Base-by-base conservation (phyloP, 768 basidiomycete species). In the Pisolithus marmoratus region DNA sequence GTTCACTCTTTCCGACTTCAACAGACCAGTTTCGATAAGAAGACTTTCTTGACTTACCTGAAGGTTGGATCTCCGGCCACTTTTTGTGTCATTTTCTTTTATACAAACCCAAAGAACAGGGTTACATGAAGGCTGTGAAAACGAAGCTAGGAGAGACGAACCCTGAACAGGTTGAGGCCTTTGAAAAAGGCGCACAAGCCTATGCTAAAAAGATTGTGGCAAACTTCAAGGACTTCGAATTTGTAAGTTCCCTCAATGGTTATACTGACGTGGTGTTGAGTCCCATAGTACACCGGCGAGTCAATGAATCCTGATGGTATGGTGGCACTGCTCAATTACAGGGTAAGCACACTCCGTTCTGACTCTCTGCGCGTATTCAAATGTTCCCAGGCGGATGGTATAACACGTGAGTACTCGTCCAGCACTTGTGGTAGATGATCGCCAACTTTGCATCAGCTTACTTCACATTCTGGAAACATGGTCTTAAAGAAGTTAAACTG, bases 381-480 rank as follows among this genome's bases (percentile, higher is more conserved):
- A 40, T 31, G 23, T 43, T 31, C 55, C 12, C 57, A 85, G 83
- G 84, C 78, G 70, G 90, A 93, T 68, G 89, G 89, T 58, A 57
- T 81, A 55, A 93, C 91, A 29, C 90, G 90, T 91, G 69, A 66
- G 86, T 77, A 19, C 34, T 22, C 6, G 26, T 45, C 50, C 14
- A 3, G 11, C n/a, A 38, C 7, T 20, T 15, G 7, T 11, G 17
- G 24, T 5, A 19, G 22, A 38, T 38, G 38, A 57, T 6, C 47
- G 54, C 54, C 51, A 51, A 58, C 34, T 54, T 41, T 27, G 46
- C 38, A 46, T 45, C 59, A 87, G 91, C 92, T 47, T 94, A 89
- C 69, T 82, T 95, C 70, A 94, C 86, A 29, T 90, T 94, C 79
- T 97, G 94, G 94, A 95, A 89, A 74, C 82, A 97, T 71, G 95